A percentile compares a stretch with the other conserved stretches of the same genome.
phyloP scores from a whole-genome alignment of 768 basidiomycete species.

The Infundibulicybe gibba region DNA sequence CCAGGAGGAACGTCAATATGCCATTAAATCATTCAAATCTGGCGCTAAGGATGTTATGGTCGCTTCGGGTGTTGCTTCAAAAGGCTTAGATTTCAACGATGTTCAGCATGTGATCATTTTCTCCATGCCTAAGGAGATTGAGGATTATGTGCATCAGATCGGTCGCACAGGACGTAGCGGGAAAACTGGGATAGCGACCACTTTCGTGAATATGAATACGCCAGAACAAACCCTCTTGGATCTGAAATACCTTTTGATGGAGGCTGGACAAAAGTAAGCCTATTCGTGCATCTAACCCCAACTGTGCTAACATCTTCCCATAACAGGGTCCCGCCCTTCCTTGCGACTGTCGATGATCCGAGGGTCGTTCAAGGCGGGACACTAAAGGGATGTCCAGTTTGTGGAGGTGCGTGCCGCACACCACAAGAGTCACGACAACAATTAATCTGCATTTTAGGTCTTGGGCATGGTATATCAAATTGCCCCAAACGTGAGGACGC shows the following conservation, averaged over 20 bases:
- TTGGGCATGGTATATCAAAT: constrained; percentile 91
- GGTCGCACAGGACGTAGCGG: constrained; percentile 97
- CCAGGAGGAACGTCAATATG: constrained; percentile 98
- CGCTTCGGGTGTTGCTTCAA: constrained; percentile 95
- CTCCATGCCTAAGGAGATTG: constrained; percentile 99
- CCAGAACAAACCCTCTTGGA: constrained; percentile 95
- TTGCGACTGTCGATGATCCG: constrained; percentile 88
- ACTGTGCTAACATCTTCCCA: constrained; percentile 5
- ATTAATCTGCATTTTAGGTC: constrained; percentile 41
- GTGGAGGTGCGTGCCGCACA: constrained; percentile 64
- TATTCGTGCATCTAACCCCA: neutral
- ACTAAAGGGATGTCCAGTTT: constrained; percentile 89
- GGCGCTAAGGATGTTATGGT: constrained; percentile 99
- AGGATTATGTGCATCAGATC: constrained; percentile 99
- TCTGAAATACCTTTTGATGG: constrained; percentile 94
- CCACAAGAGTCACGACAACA: neutral
- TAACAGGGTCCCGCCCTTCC: constrained; percentile 87
- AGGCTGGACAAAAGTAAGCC: constrained; percentile 93
- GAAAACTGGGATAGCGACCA: constrained; percentile 98
- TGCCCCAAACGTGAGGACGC: constrained; percentile 97
- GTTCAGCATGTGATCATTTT: constrained; percentile 99
- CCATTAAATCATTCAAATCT: constrained; percentile 96
- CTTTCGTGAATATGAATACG: constrained; percentile 98
- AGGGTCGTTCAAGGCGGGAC: constrained; percentile 74
- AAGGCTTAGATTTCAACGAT: constrained; percentile 98